Conservation (phyloP, 2,329 filamentous ascomycete genomes). For the Cladorrhinum sp. region DNA sequence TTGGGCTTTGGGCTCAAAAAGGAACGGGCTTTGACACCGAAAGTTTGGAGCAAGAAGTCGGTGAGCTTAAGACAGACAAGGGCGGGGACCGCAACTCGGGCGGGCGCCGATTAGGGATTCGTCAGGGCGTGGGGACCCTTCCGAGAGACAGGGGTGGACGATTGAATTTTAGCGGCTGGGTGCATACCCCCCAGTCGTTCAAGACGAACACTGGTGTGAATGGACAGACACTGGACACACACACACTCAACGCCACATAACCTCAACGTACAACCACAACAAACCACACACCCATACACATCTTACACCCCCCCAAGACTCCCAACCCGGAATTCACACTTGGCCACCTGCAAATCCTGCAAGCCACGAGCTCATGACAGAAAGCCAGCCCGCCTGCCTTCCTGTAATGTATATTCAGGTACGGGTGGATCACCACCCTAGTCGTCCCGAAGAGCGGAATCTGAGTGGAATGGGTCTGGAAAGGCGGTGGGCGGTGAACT, state of each 20-base stretch:
- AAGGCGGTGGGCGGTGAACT: slow-evolving; percentile 25
- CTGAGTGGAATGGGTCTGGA: background rate
- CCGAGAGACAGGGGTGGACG: slow-evolving; percentile 22
- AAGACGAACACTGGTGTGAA: slow-evolving; percentile 11
- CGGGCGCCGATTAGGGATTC: slow-evolving; percentile 3
- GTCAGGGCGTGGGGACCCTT: slow-evolving; percentile 17
- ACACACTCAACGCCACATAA: too few relatives aligned
- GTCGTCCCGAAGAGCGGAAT: slow-evolving; percentile 26
- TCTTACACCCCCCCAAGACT: too few relatives aligned
- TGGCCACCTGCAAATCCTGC: background rate
- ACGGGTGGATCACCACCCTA: background rate
- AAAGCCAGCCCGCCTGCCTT: background rate
- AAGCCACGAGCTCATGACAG: background rate
- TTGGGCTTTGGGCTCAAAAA: slow-evolving; percentile 11
- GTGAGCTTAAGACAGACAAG: slow-evolving; percentile 31
- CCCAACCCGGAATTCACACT: background rate
- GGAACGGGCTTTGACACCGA: slow-evolving; percentile 22
- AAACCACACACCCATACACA: too few relatives aligned
- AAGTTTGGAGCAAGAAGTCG: slow-evolving; percentile 21
- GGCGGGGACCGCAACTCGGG: slow-evolving; percentile 14
- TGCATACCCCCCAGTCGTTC: slow-evolving; percentile 18
- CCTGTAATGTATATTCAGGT: too few relatives aligned
- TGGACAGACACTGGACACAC: background rate
- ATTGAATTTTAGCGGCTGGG: slow-evolving; percentile 23
- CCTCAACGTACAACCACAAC: too few relatives aligned